Evolutionary conservation across 2,329 filamentous ascomycete species (phyloP).

Genomic region (Xenoacremonium recifei): DNA sequence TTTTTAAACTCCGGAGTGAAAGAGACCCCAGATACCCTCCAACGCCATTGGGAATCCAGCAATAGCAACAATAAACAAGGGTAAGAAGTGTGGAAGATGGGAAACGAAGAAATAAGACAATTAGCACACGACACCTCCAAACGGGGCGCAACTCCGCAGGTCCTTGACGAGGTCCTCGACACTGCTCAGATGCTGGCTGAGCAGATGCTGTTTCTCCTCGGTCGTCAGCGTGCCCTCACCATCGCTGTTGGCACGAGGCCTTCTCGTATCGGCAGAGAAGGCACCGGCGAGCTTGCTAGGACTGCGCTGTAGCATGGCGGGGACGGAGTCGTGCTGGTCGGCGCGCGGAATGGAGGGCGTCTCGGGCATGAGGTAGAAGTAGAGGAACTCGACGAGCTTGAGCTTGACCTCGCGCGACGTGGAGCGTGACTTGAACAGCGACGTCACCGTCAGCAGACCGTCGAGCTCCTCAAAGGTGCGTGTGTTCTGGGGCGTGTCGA

Average conservation of each 20-base stretch:
- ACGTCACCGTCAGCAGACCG: slow-evolving; percentile 86
- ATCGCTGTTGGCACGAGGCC: slow-evolving; percentile 32
- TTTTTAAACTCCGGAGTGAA: slow-evolving; percentile 24
- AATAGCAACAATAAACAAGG: slow-evolving; percentile 4
- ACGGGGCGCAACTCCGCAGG: slow-evolving; percentile 74
- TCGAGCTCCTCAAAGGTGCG: slow-evolving; percentile 91
- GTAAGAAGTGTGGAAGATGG: too few relatives aligned
- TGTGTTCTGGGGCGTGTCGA: slow-evolving; percentile 84
- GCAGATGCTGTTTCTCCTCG: slow-evolving; percentile 76
- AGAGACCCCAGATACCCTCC: slow-evolving; percentile 4
- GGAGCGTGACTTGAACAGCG: slow-evolving; percentile 84
- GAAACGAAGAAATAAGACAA: too few relatives aligned
- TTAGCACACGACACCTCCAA: slow-evolving; percentile 59
- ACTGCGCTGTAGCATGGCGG: slow-evolving; percentile 61
- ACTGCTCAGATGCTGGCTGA: slow-evolving; percentile 76
- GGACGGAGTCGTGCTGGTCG: slow-evolving; percentile 42
- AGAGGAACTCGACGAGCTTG: slow-evolving; percentile 94
- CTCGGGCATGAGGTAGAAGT: slow-evolving; percentile 98
- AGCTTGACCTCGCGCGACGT: slow-evolving; percentile 89
- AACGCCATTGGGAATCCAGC: background rate
- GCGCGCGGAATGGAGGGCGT: slow-evolving; percentile 57
- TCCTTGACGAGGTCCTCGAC: slow-evolving; percentile 85
- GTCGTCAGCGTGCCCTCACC: slow-evolving; percentile 58
- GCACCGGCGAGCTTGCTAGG: slow-evolving; percentile 66
- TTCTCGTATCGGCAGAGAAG: slow-evolving; percentile 39